phyloP scores from a whole-genome alignment of 1,284 basidiomycete species.

The Leccinum pachyderme region DNA sequence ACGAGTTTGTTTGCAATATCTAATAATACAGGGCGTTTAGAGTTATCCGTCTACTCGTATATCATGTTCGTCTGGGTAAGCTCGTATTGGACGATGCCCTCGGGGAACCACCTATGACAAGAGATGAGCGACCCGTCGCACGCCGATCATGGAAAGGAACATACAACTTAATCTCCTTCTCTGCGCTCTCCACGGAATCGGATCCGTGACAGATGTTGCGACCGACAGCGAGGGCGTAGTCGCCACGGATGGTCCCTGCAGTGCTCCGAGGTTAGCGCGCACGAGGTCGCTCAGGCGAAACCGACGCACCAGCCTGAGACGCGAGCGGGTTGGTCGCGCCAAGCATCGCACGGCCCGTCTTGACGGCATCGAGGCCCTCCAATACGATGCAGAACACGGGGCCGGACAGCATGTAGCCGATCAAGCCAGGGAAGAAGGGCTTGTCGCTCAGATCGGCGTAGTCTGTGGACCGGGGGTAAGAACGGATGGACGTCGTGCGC shows the following conservation, averaged over 20 bases:
- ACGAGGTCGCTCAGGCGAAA: neutral
- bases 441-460: constrained; percentile 91
- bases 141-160: constrained; percentile 29
- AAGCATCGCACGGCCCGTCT: constrained; percentile 94
- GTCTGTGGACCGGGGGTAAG: constrained; percentile 50
- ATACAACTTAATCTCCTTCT: constrained; percentile 90
- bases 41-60: constrained; percentile 63
- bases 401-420: constrained; percentile 94
- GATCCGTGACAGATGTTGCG: constrained; percentile 96
- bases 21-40: constrained; percentile 22
- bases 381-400: constrained; percentile 98
- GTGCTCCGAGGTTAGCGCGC: neutral
- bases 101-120: constrained; percentile 76
- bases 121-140: constrained; percentile 11
- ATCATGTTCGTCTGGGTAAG: constrained; percentile 71
- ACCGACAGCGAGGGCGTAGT: constrained; percentile 90
- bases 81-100: constrained; percentile 78
- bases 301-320: constrained; percentile 71
- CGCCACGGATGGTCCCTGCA: constrained; percentile 85
- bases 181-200: constrained; percentile 86
- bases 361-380: constrained; percentile 96
- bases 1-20: constrained; percentile 4
- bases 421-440: constrained; percentile 89
- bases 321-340: constrained; percentile 96
- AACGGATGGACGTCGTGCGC: constrained; percentile 3